phyloP scores from a whole-genome alignment of 495 filamentous ascomycete genomes.

The Penicillium herquei region DNA sequence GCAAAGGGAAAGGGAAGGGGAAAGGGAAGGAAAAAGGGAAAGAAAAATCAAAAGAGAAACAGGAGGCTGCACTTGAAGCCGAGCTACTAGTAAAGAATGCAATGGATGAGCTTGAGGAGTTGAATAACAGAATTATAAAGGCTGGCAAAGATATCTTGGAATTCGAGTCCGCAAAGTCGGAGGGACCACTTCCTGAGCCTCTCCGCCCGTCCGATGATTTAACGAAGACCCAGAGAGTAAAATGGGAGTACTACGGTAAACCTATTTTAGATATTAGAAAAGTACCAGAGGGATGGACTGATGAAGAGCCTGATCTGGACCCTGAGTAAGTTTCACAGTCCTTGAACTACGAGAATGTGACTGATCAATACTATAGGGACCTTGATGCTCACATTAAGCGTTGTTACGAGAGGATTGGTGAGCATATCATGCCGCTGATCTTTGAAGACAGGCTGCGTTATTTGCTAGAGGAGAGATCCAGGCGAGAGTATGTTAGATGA shows the following conservation, averaged over 20 bases:
- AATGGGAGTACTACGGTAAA: neutral
- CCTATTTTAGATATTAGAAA: neutral
- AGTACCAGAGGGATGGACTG: neutral
- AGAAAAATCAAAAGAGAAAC: too few species aligned
- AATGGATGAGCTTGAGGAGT: too few species aligned
- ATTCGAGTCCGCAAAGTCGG: too few species aligned
- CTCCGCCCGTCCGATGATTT: neutral
- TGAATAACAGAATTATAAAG: too few species aligned
- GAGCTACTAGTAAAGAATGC: too few species aligned
- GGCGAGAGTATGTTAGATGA: neutral
- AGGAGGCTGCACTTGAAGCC: too few species aligned
- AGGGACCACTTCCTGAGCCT: neutral
- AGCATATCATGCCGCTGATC: neutral
- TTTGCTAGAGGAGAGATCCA: neutral
- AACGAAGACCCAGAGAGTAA: neutral
- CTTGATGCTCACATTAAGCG: neutral
- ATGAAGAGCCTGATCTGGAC: neutral
- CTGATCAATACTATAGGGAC: neutral
- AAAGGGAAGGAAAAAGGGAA: too few species aligned
- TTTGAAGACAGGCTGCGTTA: neutral
- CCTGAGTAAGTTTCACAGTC: neutral
- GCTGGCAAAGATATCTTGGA: too few species aligned
- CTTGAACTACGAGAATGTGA: neutral
- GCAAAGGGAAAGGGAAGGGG: too few species aligned
- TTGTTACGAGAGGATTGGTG: neutral